These are phyloP conservation scores for Rhodomyrtus tomentosa DNA, from an alignment of 345 rosid genomes.

Conservation along the genomic window DNA sequence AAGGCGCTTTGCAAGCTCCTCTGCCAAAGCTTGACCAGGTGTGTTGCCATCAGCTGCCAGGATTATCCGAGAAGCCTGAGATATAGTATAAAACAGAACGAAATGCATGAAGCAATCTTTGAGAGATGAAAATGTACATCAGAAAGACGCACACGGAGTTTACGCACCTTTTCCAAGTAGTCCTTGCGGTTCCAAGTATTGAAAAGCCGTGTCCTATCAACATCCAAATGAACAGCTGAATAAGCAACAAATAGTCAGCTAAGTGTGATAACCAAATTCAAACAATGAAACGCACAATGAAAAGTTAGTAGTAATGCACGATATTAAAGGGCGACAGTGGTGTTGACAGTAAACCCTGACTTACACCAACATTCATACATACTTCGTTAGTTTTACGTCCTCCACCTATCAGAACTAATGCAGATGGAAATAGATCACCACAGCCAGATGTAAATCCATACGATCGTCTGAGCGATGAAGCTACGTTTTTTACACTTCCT, in stretches of 20 bases:
- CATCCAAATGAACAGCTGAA: background rate
- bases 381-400: background rate
- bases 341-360: background rate
- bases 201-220: constrained; percentile 32
- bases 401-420: background rate
- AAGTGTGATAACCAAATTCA: background rate
- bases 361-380: background rate
- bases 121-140: background rate
- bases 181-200: constrained; percentile 44
- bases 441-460: background rate
- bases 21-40: constrained; percentile 34
- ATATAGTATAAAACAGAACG: background rate
- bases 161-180: constrained; percentile 28
- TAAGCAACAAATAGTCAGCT: background rate
- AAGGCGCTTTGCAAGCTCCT: constrained; percentile 44
- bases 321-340: background rate
- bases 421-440: background rate
- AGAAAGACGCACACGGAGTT: background rate
- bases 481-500: background rate
- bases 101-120: background rate
- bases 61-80: constrained; percentile 33
- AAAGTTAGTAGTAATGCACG: background rate
- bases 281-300: background rate
- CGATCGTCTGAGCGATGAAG: background rate
- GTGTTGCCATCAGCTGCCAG: constrained; percentile 39